Evolutionary conservation across 2,329 filamentous ascomycete genomes (phyloP).

Genomic region (Colletotrichum sublineola): DNA sequence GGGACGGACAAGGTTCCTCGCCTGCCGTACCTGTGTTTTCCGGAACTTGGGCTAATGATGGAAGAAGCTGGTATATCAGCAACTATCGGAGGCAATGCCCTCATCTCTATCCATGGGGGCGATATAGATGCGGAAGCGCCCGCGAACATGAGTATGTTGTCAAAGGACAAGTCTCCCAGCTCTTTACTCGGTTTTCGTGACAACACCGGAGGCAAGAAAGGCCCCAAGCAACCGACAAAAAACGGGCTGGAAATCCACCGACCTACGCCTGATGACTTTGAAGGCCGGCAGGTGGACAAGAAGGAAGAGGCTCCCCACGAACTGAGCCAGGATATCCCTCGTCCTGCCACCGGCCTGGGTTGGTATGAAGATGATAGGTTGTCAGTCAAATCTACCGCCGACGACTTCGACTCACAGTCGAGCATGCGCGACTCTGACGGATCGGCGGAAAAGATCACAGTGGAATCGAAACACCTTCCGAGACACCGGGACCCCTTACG

Average conservation of each 20-base stretch:
- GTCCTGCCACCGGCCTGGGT: conserved; percentile 10
- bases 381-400: background rate
- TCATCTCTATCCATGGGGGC: background rate
- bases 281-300: background rate
- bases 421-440: background rate
- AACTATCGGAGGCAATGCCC: background rate
- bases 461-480: background rate
- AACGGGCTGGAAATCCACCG: background rate
- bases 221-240: background rate
- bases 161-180: background rate
- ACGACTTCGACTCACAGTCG: background rate
- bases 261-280: background rate
- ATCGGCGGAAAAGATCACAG: background rate
- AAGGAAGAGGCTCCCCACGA: background rate
- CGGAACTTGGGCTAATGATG: background rate
- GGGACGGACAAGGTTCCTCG: background rate
- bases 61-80: background rate
- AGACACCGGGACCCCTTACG: background rate
- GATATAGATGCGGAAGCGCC: background rate
- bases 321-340: background rate
- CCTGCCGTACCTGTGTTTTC: conserved; percentile 4
- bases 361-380: conserved; percentile 16
- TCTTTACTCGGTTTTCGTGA: background rate
- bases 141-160: background rate
- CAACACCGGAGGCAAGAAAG: background rate